Percentiles rank a stretch among this genome's conserved stretches.
phyloP scores from a whole-genome alignment of 2,329 filamentous ascomycete species.

The Fusarium paranaense region DNA sequence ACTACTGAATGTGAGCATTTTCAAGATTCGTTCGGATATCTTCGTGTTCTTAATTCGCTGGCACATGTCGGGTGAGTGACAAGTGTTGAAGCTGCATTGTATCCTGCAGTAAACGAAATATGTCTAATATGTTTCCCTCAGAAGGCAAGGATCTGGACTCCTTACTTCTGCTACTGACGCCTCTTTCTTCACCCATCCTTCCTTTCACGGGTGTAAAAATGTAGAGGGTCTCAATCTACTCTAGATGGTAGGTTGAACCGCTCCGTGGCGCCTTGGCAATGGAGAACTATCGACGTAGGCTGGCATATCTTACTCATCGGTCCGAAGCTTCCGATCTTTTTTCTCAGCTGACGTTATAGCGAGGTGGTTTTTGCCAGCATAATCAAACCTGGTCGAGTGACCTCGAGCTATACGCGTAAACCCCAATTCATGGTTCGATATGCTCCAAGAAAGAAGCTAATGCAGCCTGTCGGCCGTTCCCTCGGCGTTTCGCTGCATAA shows the following conservation, averaged over 20 bases:
- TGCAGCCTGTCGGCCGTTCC: not conserved
- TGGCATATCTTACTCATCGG: not conserved
- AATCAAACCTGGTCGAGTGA: not conserved
- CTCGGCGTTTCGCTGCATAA: not conserved
- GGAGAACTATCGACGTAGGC: not conserved
- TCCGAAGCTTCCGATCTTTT: not conserved
- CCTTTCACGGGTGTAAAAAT: not conserved
- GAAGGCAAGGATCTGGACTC: not conserved
- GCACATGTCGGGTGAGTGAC: too few relatives aligned
- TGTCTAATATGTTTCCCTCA: too few relatives aligned
- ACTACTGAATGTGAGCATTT: not conserved
- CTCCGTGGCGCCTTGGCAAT: not conserved
- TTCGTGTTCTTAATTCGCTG: too few relatives aligned
- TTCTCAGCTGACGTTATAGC: not conserved
- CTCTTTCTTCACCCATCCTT: not conserved
- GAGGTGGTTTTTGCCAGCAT: not conserved
- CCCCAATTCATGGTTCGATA: not conserved
- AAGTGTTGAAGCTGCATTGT: too few relatives aligned
- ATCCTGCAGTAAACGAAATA: too few relatives aligned
- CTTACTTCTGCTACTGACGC: not conserved
- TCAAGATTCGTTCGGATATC: too few relatives aligned
- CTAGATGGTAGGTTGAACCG: not conserved
- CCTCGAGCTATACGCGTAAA: not conserved
- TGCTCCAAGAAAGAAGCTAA: not conserved
- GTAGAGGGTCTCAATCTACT: not conserved